Conservation (phyloP, 345 rosid genomes). For the Tarenaya hassleriana region DNA sequence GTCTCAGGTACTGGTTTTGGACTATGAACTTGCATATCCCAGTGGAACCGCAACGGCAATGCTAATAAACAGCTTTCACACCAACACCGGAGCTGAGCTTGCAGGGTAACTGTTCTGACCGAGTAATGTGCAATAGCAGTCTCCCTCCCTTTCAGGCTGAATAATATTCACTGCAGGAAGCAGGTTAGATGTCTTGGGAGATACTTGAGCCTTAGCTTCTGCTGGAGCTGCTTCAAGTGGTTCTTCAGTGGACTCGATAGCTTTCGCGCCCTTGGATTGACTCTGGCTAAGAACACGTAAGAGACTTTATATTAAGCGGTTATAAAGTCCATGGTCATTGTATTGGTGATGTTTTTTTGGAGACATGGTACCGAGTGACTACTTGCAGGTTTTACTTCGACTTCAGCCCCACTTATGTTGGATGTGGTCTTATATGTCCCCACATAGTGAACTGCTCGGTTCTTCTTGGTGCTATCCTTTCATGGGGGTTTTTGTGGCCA, state of each 20-base stretch:
- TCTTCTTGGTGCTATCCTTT: slow-evolving; percentile 71
- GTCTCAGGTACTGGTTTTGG: slow-evolving; percentile 29
- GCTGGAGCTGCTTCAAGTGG: slow-evolving; percentile 96
- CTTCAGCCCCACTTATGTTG: slow-evolving; percentile 84
- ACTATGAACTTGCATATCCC: slow-evolving; percentile 27
- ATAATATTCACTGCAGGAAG: slow-evolving; percentile 37
- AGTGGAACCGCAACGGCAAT: slow-evolving; percentile 29
- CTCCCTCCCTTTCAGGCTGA: not conserved
- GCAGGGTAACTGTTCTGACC: slow-evolving; percentile 21
- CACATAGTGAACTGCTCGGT: slow-evolving; percentile 81
- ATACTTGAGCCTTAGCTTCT: slow-evolving; percentile 62
- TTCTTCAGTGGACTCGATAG: slow-evolving; percentile 89
- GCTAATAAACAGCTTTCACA: slow-evolving; percentile 25
- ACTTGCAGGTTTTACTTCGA: slow-evolving; percentile 85
- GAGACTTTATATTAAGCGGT: slow-evolving; percentile 1
- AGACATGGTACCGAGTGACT: not conserved
- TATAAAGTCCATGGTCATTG: no score
- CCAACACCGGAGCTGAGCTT: slow-evolving; percentile 22
- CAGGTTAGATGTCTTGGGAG: slow-evolving; percentile 77
- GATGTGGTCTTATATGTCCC: slow-evolving; percentile 88
- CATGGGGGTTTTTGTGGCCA: slow-evolving; percentile 91
- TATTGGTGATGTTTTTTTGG: no score
- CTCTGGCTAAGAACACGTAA: slow-evolving; percentile 67
- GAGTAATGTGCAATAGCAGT: not conserved
- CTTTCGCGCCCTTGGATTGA: slow-evolving; percentile 68